Evolutionary conservation across 179 eudicot genomes (phyloP), one percentile per base, ranked within the genome.

Genomic region (Silene coronaria): DNA sequence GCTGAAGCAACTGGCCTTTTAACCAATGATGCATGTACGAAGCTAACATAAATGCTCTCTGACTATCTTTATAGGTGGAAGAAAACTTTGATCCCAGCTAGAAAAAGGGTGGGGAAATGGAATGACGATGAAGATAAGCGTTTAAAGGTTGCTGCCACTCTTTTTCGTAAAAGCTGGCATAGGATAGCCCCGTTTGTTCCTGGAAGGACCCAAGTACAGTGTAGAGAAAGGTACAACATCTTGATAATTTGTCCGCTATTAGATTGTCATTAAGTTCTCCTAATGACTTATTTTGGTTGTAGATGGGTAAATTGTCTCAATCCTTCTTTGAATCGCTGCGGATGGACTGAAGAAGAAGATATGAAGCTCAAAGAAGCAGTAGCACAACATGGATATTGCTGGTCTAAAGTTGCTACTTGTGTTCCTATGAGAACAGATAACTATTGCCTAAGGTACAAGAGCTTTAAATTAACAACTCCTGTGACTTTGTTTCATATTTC

Each of bases 311-410:
- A 93, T 80, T 64, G 68, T 82, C 89, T 93, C 24, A 91, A 93
- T 83, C 96, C 98, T 71, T 78, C 85, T 75, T 74, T 93, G 75
- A 91, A 81, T 48, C 75, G 68, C 67, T 88, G 87, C 75, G 69
- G 67, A 55, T 93, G 98, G 98, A 88, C 90, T 28, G 79, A 80
- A 78, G 98, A 87, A 77, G 98, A 93, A 73, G 98, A 93, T 86
- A 69, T 66, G 63, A 86, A 75, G 83, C 81, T 93, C 82, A 82
- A 82, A 82, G 85, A 42, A 72, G 97, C 98, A 57, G 84, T 93
- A 75, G 73, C 51, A 45, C 82, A 84, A 73, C 87, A 91, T 79
- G 91, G 89, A 58, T 82, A 83, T 75, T 81, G 86, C 84, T 93
- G 98, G 98, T 79, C 88, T 61, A 89, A 83, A 83, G 86, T 93